phyloP scores from a whole-genome alignment of 2,329 filamentous ascomycete genomes.

The Alternaria sp. region DNA sequence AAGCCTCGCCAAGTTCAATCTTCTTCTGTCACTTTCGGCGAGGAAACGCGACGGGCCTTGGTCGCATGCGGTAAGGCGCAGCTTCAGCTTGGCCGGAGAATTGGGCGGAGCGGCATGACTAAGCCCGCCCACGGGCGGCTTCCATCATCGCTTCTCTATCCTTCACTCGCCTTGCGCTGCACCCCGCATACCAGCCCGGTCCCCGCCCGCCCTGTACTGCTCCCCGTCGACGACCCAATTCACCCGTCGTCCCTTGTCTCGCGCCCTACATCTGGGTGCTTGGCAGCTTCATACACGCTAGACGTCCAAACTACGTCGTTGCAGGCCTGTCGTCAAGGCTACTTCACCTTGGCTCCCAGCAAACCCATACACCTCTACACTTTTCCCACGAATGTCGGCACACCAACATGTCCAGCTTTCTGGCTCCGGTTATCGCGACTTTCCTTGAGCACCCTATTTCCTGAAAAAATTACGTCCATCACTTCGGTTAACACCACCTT shows the following conservation, averaged over 20 bases:
- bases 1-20: slow-evolving; percentile 24
- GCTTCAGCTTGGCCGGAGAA: slow-evolving; percentile 21
- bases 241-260: slow-evolving; percentile 20
- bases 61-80: slow-evolving; percentile 3
- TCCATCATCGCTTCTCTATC: slow-evolving; percentile 20
- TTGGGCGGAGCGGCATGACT: slow-evolving; percentile 12
- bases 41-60: slow-evolving; percentile 12
- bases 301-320: slow-evolving; percentile 14
- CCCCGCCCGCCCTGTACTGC: slow-evolving; percentile 10
- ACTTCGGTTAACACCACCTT: slow-evolving; percentile 37
- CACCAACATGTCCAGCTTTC: slow-evolving; percentile 58
- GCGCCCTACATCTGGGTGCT: slow-evolving; percentile 11
- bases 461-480: slow-evolving; percentile 43
- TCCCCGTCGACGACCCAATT: slow-evolving; percentile 23
- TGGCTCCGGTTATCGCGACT: slow-evolving; percentile 55
- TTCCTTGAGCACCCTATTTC: slow-evolving; percentile 61
- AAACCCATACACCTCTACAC: slow-evolving; percentile 19
- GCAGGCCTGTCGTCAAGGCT: slow-evolving; percentile 21
- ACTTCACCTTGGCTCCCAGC: slow-evolving; percentile 18
- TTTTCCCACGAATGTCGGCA: slow-evolving; percentile 51
- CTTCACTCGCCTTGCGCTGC: slow-evolving; percentile 20
- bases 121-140: slow-evolving; percentile 21
- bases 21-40: slow-evolving; percentile 14
- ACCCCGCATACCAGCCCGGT: slow-evolving; percentile 18
- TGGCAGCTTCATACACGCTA: slow-evolving; percentile 16